phyloP scores from a whole-genome alignment of 805 yeast genomes.

The Sugiyamaella mastotermitis region DNA sequence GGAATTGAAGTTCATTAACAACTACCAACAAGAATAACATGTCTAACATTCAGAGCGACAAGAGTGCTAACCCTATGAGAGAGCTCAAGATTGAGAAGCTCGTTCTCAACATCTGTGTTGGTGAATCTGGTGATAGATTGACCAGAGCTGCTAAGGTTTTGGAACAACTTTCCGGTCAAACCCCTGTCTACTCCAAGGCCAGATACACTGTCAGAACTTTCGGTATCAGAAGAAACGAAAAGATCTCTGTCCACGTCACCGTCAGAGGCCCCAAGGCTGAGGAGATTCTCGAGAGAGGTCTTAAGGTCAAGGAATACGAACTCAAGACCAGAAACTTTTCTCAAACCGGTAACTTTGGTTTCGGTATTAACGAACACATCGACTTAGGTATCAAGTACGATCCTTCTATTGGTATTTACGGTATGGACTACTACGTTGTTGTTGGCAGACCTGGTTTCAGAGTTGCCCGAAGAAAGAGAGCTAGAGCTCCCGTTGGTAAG shows the following conservation, averaged over 20 bases:
- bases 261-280: slow-evolving; percentile 99
- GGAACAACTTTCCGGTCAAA: slow-evolving; percentile 99
- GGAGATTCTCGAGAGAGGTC: slow-evolving; percentile 99
- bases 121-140: slow-evolving; percentile 99
- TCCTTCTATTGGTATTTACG: slow-evolving; percentile 99
- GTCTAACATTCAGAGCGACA: slow-evolving; percentile 32
- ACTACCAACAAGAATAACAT: too few relatives aligned
- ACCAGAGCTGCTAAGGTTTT: slow-evolving; percentile 99
- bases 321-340: slow-evolving; percentile 92
- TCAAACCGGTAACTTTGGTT: slow-evolving; percentile 99
- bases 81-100: slow-evolving; percentile 98
- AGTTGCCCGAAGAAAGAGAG: slow-evolving; percentile 92
- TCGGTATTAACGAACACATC: slow-evolving; percentile 99
- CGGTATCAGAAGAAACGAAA: slow-evolving; percentile 99
- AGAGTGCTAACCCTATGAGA: slow-evolving; percentile 81
- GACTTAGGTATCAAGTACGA: slow-evolving; percentile 99
- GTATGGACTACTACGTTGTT: slow-evolving; percentile 99
- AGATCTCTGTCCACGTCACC: slow-evolving; percentile 98
- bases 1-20: too few relatives aligned
- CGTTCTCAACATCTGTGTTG: slow-evolving; percentile 99
- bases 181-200: slow-evolving; percentile 99
- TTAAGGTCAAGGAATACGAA: slow-evolving; percentile 99
- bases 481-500: slow-evolving; percentile 83
- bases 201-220: slow-evolving; percentile 99
- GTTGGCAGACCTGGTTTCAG: slow-evolving; percentile 99